A percentile compares a stretch with the other conserved stretches of the same genome.
These are phyloP conservation scores for Teratosphaeria viscida DNA, from an alignment of 2,329 filamentous ascomycete genomes.

Conservation along the genomic window DNA sequence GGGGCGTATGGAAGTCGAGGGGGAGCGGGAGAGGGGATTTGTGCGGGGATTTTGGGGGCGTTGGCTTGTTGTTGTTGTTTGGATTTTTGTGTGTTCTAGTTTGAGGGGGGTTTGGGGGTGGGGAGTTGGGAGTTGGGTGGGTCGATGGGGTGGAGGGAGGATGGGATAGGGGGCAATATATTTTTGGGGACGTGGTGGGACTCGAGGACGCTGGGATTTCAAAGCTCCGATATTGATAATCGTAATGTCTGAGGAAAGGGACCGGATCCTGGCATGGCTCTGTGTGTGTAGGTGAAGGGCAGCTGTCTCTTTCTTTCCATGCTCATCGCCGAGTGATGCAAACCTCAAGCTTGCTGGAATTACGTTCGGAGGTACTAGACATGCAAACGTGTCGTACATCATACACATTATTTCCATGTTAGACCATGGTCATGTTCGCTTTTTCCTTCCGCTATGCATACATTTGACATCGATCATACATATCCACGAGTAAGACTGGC, in stretches of 20 bases:
- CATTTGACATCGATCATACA: not conserved
- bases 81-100: slow-evolving; percentile 20
- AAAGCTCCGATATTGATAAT: not conserved
- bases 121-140: not conserved
- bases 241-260: not conserved
- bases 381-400: not conserved
- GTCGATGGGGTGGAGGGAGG: not conserved
- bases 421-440: not conserved
- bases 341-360: no score
- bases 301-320: no score
- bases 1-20: slow-evolving; percentile 14
- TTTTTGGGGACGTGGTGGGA: not conserved
- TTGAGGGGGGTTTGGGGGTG: not conserved
- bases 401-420: not conserved
- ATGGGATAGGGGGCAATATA: not conserved
- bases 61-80: slow-evolving; percentile 43
- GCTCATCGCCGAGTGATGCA: no score
- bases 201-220: not conserved
- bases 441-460: not conserved
- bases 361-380: no score
- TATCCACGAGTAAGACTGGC: not conserved
- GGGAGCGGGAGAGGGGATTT: slow-evolving; percentile 28
- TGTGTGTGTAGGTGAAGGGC: no score
- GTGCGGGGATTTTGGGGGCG: slow-evolving; percentile 37
- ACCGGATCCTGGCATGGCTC: not conserved